Percentiles rank a stretch among this genome's conserved stretches.
These are phyloP conservation scores for Fusarium lyarnte DNA, from an alignment of 2,329 filamentous ascomycete genomes.

Conservation along the genomic window DNA sequence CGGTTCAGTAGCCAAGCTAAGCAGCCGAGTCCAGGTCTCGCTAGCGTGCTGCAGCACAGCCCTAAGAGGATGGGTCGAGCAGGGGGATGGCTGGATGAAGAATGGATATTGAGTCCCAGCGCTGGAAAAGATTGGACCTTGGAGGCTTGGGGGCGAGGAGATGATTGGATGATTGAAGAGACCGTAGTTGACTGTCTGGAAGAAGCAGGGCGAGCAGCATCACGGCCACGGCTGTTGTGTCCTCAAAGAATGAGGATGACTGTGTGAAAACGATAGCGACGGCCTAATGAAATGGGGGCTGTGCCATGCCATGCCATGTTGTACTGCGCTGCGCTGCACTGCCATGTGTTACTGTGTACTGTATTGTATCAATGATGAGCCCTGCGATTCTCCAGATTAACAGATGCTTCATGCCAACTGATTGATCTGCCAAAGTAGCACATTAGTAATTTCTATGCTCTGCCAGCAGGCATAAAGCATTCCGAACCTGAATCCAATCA, in stretches of 20 bases:
- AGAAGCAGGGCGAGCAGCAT: background rate
- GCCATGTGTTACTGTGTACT: background rate
- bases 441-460: background rate
- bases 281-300: conserved; percentile 16
- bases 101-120: conserved; percentile 12
- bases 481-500: background rate
- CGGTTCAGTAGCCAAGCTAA: conserved; percentile 21
- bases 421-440: background rate
- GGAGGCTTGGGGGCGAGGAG: conserved; percentile 10
- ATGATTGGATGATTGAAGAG: conserved; percentile 37
- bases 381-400: background rate
- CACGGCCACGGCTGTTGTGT: background rate
- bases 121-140: conserved; percentile 18
- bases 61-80: conserved; percentile 29
- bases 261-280: conserved; percentile 1
- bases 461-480: background rate
- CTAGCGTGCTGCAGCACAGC: conserved; percentile 37
- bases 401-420: background rate
- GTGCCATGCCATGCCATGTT: background rate
- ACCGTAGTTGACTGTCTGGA: background rate
- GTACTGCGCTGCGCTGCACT: background rate
- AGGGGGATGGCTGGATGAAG: conserved; percentile 6
- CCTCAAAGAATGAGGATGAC: conserved; percentile 10
- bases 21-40: conserved; percentile 27
- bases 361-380: background rate